Conservation (phyloP, 805 yeast species). For the Wickerhamomyces alni region DNA sequence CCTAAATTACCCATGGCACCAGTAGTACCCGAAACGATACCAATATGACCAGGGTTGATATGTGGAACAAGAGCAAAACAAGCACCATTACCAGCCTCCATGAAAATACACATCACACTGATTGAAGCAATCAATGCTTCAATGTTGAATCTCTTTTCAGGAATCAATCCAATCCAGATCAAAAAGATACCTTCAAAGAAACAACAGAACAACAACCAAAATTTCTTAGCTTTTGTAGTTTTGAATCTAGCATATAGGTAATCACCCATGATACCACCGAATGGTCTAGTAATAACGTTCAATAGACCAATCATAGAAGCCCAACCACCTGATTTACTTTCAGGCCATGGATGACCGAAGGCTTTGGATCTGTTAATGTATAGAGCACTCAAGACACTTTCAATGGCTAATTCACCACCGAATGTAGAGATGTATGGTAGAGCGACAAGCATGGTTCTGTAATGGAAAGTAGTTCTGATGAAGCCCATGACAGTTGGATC, state of each 20-base stretch:
- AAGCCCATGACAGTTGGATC: slow-evolving; percentile 18
- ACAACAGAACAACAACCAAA: slow-evolving; percentile 27
- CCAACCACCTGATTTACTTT: slow-evolving; percentile 25
- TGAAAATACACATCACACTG: slow-evolving; percentile 26
- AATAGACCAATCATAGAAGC: slow-evolving; percentile 28
- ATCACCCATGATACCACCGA: slow-evolving; percentile 26
- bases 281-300: slow-evolving; percentile 26
- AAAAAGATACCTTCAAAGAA: slow-evolving; percentile 28
- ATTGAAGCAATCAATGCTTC: slow-evolving; percentile 26
- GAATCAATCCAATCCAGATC: slow-evolving; percentile 29
- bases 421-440: slow-evolving; percentile 24
- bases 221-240: slow-evolving; percentile 27
- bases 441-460: slow-evolving; percentile 25
- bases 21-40: slow-evolving; percentile 31
- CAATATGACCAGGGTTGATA: slow-evolving; percentile 28
- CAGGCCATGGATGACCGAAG: slow-evolving; percentile 13
- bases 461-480: slow-evolving; percentile 16
- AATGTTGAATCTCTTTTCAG: slow-evolving; percentile 16
- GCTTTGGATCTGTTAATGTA: slow-evolving; percentile 14
- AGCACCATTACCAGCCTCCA: slow-evolving; percentile 36
- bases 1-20: slow-evolving; percentile 33
- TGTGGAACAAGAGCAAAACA: slow-evolving; percentile 30
- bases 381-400: slow-evolving; percentile 21
- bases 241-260: slow-evolving; percentile 22
- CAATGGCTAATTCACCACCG: slow-evolving; percentile 27